These are phyloP conservation scores for Cladophialophora yegresii DNA, from an alignment of 2,329 filamentous ascomycete genomes.

Conservation along the genomic window DNA sequence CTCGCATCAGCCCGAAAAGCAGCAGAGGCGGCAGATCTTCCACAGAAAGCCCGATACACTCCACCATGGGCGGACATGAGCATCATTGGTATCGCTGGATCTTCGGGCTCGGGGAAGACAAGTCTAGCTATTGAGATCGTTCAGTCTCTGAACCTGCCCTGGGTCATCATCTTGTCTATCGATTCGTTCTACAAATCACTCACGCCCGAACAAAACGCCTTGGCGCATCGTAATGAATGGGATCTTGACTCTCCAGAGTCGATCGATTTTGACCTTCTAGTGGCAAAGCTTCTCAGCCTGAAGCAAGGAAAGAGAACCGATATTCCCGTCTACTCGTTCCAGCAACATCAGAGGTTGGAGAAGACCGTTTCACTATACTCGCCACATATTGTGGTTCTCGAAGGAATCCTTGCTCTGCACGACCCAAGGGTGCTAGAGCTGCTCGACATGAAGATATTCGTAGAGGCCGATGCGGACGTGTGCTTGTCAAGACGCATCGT, in stretches of 20 bases:
- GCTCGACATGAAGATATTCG: constrained; percentile 95
- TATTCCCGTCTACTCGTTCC: constrained; percentile 93
- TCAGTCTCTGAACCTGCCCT: constrained; percentile 83
- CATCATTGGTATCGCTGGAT: constrained; percentile 94
- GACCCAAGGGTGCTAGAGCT: constrained; percentile 82
- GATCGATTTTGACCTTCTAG: constrained; percentile 88
- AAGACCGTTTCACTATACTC: constrained; percentile 90
- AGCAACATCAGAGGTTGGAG: constrained; percentile 78
- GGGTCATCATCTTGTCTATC: constrained; percentile 98
- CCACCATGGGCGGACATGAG: constrained; percentile 95
- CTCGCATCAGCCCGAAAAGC: constrained; percentile 17
- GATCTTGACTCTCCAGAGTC: constrained; percentile 95
- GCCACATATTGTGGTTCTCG: constrained; percentile 89
- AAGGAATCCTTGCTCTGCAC: constrained; percentile 94
- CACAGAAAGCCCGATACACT: constrained; percentile 68
- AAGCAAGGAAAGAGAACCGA: constrained; percentile 78
- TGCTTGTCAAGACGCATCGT: constrained; percentile 84
- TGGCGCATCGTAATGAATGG: constrained; percentile 86
- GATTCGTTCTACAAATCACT: constrained; percentile 97
- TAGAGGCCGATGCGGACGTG: constrained; percentile 91
- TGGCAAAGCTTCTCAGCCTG: constrained; percentile 76
- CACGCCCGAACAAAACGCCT: constrained; percentile 72
- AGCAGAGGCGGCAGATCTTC: constrained; percentile 10
- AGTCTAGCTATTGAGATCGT: constrained; percentile 92
- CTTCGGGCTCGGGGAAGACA: constrained; percentile 93